phyloP scores from a whole-genome alignment of 169 alveolate species.

The Plasmodium ovale region DNA sequence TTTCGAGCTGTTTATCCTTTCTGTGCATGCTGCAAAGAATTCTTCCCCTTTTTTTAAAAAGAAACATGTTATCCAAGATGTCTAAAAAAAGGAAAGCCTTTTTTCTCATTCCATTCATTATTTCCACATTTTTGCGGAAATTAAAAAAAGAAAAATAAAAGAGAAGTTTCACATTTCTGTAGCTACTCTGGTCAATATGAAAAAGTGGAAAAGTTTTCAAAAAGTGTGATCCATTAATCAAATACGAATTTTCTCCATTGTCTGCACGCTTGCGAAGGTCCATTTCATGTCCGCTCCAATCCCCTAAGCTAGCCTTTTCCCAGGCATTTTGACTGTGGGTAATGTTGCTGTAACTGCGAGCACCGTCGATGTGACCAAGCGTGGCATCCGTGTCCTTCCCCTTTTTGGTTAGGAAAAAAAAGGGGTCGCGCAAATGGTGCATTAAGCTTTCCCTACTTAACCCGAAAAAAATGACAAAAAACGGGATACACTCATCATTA shows the following conservation, averaged over 20 bases:
- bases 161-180: slow-evolving; percentile 38
- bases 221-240: slow-evolving; percentile 1
- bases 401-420: slow-evolving; percentile 39
- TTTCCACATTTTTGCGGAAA: slow-evolving; percentile 19
- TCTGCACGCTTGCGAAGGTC: neutral
- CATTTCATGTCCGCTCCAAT: no score
- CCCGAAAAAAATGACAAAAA: slow-evolving; percentile 28
- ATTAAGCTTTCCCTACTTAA: slow-evolving; percentile 8
- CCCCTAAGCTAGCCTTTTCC: no score
- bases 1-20: neutral
- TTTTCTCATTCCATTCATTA: slow-evolving; percentile 17
- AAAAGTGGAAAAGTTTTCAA: slow-evolving; percentile 28
- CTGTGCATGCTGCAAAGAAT: neutral
- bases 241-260: neutral
- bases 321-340: no score
- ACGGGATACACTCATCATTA: slow-evolving; percentile 29
- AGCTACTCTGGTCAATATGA: slow-evolving; percentile 24
- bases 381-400: neutral
- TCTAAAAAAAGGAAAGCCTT: slow-evolving; percentile 25
- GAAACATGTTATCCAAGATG: slow-evolving; percentile 43
- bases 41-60: slow-evolving; percentile 18
- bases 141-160: slow-evolving; percentile 58
- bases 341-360: no score
- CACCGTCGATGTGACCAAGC: no score
- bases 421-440: slow-evolving; percentile 40